A percentile compares a stretch with the other conserved stretches of the same genome.
phyloP scores from a whole-genome alignment of 1,284 basidiomycete genomes.

The Cystobasidium sp. region DNA sequence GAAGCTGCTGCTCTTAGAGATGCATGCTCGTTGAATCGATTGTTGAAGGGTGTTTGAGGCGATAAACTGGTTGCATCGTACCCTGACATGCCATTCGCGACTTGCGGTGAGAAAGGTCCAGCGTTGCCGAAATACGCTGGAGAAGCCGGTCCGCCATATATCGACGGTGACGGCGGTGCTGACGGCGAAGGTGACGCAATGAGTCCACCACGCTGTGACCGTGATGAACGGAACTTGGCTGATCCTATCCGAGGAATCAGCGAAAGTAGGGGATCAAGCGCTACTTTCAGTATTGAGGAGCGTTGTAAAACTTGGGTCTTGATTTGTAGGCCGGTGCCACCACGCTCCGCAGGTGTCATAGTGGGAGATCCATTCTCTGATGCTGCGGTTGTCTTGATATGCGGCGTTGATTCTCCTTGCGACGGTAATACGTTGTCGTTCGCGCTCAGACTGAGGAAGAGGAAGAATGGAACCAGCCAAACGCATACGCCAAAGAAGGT shows the following conservation, averaged over 20 bases:
- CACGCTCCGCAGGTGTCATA: constrained; percentile 12
- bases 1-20: constrained; percentile 27
- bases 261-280: constrained; percentile 38
- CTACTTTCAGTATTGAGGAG: constrained; percentile 42
- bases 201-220: constrained; percentile 44
- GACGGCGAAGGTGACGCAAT: constrained; percentile 44
- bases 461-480: constrained; percentile 86
- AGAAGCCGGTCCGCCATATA: constrained; percentile 26
- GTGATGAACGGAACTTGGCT: constrained; percentile 28
- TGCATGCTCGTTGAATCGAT: constrained; percentile 30
- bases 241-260: constrained; percentile 39
- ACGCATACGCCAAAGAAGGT: constrained; percentile 91
- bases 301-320: constrained; percentile 35
- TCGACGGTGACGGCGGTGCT: constrained; percentile 30
- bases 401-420: constrained; percentile 40
- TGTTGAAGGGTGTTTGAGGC: constrained; percentile 39
- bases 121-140: constrained; percentile 16
- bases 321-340: background rate
- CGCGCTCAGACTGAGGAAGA: constrained; percentile 90
- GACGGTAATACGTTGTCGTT: constrained; percentile 89
- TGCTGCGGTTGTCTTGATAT: constrained; percentile 39
- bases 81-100: constrained; percentile 1
- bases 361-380: constrained; percentile 29
- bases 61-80: constrained; percentile 32
- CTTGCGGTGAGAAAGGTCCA: constrained; percentile 6